These are phyloP conservation scores for Penicillium sp. DNA, from an alignment of 2,329 filamentous ascomycete genomes.

Conservation along the genomic window DNA sequence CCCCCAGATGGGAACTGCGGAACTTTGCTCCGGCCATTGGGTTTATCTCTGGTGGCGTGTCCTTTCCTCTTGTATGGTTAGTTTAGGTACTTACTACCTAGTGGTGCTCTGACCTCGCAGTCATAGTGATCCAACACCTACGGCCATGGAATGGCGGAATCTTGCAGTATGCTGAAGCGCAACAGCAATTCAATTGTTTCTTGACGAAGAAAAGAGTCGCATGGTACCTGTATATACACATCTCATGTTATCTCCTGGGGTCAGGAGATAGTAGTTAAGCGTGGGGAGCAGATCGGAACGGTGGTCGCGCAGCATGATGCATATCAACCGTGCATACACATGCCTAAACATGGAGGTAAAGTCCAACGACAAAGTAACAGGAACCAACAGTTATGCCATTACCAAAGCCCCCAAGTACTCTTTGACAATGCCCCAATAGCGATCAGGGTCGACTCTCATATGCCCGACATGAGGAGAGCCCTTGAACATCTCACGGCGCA, in stretches of 20 bases:
- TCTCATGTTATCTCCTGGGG: too few relatives aligned
- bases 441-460: conserved; percentile 37
- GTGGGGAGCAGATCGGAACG: neutral
- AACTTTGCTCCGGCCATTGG: conserved; percentile 16
- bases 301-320: neutral
- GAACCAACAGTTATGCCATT: neutral
- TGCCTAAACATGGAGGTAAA: neutral
- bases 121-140: conserved; percentile 20
- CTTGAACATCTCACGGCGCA: conserved; percentile 37
- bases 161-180: neutral
- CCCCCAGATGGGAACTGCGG: conserved; percentile 5
- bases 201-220: neutral
- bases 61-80: neutral
- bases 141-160: conserved; percentile 7
- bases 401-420: conserved; percentile 18
- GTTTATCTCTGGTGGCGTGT: neutral
- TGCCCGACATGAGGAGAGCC: conserved; percentile 40
- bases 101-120: neutral
- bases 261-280: too few relatives aligned
- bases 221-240: neutral
- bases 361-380: neutral
- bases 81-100: neutral
- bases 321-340: too few relatives aligned
- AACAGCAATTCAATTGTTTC: neutral
- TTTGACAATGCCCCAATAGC: conserved; percentile 41